These are phyloP conservation scores for Glebionis coronaria DNA, from an alignment of 129 eudicot species.

Conservation along the genomic window DNA sequence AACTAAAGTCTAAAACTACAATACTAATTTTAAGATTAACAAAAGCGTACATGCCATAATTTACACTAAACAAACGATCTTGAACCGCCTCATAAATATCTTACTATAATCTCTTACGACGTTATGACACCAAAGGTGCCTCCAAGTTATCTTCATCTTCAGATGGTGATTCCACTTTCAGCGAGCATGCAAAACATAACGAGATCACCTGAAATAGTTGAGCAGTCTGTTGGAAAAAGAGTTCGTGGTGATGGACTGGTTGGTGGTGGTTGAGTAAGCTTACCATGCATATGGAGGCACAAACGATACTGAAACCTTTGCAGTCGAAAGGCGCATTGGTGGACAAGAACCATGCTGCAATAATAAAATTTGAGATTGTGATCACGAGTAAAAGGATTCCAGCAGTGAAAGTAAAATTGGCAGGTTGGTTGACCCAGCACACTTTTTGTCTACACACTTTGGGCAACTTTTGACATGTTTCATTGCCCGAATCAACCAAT, in stretches of 20 bases:
- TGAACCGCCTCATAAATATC: conserved; percentile 7
- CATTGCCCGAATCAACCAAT: background rate
- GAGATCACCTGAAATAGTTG: conserved; percentile 51
- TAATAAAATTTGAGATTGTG: conserved; percentile 9
- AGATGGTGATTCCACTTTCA: conserved; percentile 47
- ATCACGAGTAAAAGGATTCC: background rate
- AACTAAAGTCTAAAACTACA: background rate
- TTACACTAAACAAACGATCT: conserved; percentile 20
- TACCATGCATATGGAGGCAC: conserved; percentile 81
- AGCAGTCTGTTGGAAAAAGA: background rate
- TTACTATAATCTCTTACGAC: conserved; percentile 17
- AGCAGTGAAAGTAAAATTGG: background rate
- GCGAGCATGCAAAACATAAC: conserved; percentile 51
- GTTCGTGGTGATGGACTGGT: conserved; percentile 12
- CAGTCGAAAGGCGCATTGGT: conserved; percentile 81
- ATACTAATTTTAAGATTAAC: background rate
- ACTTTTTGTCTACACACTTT: background rate
- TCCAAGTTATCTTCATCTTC: conserved; percentile 45
- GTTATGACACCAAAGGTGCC: conserved; percentile 65
- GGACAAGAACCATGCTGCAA: conserved; percentile 89
- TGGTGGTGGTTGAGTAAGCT: conserved; percentile 24
- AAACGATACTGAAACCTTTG: conserved; percentile 85
- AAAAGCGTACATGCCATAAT: conserved; percentile 10
- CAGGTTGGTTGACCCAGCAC: background rate
- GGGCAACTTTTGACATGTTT: conserved; percentile 6